Base-by-base conservation (phyloP, 805 yeast species). In the Blastobotrys peoriensis region DNA sequence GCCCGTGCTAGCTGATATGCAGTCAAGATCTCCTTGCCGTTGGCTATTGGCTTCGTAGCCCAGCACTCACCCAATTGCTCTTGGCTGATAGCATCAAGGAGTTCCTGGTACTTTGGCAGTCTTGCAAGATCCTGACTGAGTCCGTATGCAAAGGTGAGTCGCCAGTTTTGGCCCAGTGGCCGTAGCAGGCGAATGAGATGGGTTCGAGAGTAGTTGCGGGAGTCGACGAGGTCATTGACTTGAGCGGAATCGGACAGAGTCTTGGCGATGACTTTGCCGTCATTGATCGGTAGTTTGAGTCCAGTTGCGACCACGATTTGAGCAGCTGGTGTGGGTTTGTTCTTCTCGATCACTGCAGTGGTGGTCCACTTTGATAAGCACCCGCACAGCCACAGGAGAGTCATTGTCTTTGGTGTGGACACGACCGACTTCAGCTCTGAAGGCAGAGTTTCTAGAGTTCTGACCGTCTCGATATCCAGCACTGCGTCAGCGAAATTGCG, bases 231-330 rank as follows among this genome's bases (percentile, higher is more conserved):
- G 27, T 27, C 16, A 15, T 13, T 13, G 39, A 33, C 33, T 34
- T 33, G 13, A 3, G 5, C 5, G n/a, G 33, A 15, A 38, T 21
- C 34, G 8, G 65, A 63, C 1, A 78, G 66, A 22, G 81, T 63
- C 33, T 64, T 63, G 1, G 78, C 59, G 0, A 79, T 74, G 15
- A 67, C 62, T 2, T 74, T 80, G 15, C 77, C 76, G 37, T 78
- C 81, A 39, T 63, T 65, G 43, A 73, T 72, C 5, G 87, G 78
- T 45, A 77, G 70, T 57, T 83, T 81, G 27, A 89, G 60, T 0
- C 94, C 91, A 47, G 84, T 87, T 52, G 76, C 73, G 25, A 85
- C 61, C 5, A 84, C 71, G 30, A 73, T 54, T 37, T 72, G 76
- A 1, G 74, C 65, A 1, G 78, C 80, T 41, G 60, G 63, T 4